A percentile compares a stretch with the other conserved stretches of the same genome.
Evolutionary conservation across 2,329 filamentous ascomycete genomes (phyloP).

Genomic region (Lecanicillium sp.): DNA sequence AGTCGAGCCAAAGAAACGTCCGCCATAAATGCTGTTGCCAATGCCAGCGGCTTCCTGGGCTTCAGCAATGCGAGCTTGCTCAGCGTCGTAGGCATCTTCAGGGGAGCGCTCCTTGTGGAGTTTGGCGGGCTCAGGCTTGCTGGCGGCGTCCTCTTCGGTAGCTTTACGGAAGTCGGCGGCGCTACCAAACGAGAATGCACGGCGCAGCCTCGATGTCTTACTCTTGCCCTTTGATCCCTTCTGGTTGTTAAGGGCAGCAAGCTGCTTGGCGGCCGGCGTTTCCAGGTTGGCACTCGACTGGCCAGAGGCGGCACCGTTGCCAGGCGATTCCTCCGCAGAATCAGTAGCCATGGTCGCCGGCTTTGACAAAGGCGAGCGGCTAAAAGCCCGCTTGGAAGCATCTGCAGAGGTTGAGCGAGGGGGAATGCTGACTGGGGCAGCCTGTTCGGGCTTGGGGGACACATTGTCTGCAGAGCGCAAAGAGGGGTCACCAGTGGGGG

Average conservation of each 20-base stretch:
- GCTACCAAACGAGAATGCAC: constrained; percentile 95
- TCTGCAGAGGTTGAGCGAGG: constrained; percentile 57
- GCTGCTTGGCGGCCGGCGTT: constrained; percentile 73
- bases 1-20: constrained; percentile 82
- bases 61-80: constrained; percentile 84
- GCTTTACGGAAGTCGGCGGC: constrained; percentile 80
- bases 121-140: constrained; percentile 35
- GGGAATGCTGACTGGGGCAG: constrained; percentile 49
- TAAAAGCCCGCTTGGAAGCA: constrained; percentile 54
- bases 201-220: constrained; percentile 77
- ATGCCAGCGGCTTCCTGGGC: constrained; percentile 89
- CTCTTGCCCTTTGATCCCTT: constrained; percentile 70
- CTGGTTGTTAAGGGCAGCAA: constrained; percentile 80
- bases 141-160: constrained; percentile 51
- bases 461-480: constrained; percentile 38
- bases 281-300: constrained; percentile 29
- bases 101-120: constrained; percentile 56
- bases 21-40: constrained; percentile 87
- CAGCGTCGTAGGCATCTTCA: constrained; percentile 67
- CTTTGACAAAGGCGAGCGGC: constrained; percentile 67
- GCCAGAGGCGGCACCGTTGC: constrained; percentile 20
- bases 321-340: constrained; percentile 32
- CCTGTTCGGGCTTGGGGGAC: constrained; percentile 41
- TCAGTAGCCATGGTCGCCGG: constrained; percentile 56
- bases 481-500: constrained; percentile 46